Base-by-base conservation (phyloP, 2,329 filamentous ascomycete species). In the Chrysosporium queenslandicum region DNA sequence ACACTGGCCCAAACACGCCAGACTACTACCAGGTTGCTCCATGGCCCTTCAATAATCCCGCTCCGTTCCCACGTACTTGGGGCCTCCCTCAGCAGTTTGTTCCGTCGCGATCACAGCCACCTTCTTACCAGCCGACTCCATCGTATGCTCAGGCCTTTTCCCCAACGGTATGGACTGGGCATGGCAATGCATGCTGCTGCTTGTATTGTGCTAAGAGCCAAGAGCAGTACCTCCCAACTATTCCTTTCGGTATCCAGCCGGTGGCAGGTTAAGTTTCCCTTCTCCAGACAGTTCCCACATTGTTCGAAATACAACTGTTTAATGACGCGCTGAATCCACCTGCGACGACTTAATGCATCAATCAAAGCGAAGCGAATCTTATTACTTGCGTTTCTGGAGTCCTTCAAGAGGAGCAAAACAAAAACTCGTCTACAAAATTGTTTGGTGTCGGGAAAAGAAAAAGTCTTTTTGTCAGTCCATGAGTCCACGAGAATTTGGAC, bases 161-260 rank as follows among this genome's bases (percentile, higher is more conserved):
- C n/a, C 68, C 70, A 37, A 72, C 66, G 55, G 69, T 70, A 16
- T 77, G 74, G 74, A 71, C 68, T 51, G 67, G 68, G 12, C 71
- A 74, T 57, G 69, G 69, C 25, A 67, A 68, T 2, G 72, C 71
- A 30, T 78, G 75, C 58, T 65, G 66, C 42, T 77, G 75, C 58
- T 58, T 65, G 47, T 71, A 72, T 53, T 77, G 74, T 63, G 66
- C 68, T 45, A 73, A 75, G 54, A 69, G 72, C 47, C 68, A 74
- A 51, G 74, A 77, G 53, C 68, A 73, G 56, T 76, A 76, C 59
- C 72, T 77, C 66, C 64, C 64, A 50, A 62, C 68, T 47, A 67
- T 63, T 45, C 68, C 69, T 43, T 74, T 73, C 56, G 66, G 65
- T 39, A 66, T 75, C 56, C 75, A 76, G 60, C 66, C 74, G 45